Conservation (phyloP, 192 early-diverging fungal genomes). For the Coemansia sp. region DNA sequence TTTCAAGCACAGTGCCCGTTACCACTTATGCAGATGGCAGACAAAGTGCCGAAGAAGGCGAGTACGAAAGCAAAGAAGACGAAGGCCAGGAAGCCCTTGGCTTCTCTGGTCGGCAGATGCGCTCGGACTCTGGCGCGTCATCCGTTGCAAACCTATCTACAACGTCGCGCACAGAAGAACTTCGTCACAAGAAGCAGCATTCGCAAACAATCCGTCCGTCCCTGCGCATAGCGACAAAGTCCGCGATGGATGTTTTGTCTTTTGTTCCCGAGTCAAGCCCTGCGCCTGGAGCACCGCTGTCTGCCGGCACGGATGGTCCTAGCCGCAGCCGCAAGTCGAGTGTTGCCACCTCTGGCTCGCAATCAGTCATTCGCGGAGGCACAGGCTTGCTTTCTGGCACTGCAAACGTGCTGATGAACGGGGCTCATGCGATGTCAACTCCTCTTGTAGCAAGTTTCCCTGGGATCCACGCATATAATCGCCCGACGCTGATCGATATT, state of each 20-base stretch:
- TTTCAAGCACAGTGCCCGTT: conserved; percentile 12
- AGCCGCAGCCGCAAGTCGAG: conserved; percentile 49
- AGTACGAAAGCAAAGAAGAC: conserved; percentile 4
- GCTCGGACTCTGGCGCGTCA: conserved; percentile 26
- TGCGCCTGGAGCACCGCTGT: conserved; percentile 25
- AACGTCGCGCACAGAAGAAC: conserved; percentile 32
- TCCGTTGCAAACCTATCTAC: conserved; percentile 10
- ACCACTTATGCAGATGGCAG: conserved; percentile 5
- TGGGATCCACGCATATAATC: conserved; percentile 22
- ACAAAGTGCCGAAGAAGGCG: conserved; percentile 1
- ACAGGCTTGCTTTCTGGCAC: conserved; percentile 12
- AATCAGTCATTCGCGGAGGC: conserved; percentile 11
- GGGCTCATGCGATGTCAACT: neutral
- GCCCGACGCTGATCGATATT: conserved; percentile 45
- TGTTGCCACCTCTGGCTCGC: conserved; percentile 34
- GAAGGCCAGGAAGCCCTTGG: neutral
- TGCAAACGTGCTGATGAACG: neutral
- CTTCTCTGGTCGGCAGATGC: conserved; percentile 5
- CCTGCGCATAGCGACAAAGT: conserved; percentile 43
- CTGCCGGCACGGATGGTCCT: conserved; percentile 25
- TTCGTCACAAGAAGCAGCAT: conserved; percentile 24
- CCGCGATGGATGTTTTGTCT: conserved; percentile 29
- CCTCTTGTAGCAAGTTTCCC: neutral
- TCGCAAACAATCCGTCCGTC: conserved; percentile 30
- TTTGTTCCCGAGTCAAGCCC: conserved; percentile 37